Conservation (phyloP, 139 green algal genomes). For the Chlamydomonas eustigma region DNA sequence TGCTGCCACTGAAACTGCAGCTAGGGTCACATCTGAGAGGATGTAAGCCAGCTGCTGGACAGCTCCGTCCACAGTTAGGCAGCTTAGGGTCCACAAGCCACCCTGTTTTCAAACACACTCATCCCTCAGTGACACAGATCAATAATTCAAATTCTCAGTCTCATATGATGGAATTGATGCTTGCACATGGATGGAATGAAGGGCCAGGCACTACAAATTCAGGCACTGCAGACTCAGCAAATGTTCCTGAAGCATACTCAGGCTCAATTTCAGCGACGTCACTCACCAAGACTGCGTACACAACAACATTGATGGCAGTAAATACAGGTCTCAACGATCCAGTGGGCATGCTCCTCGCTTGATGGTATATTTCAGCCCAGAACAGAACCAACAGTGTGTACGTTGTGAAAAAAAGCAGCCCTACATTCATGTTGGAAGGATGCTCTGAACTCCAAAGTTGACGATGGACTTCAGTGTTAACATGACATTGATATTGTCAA, state of each 20-base stretch:
- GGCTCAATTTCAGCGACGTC: too few species aligned
- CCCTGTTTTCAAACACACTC: too few species aligned
- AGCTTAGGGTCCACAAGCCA: background rate
- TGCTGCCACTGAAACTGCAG: slow-evolving; percentile 69
- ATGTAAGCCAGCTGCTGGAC: slow-evolving; percentile 22
- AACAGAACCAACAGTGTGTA: slow-evolving; percentile 98
- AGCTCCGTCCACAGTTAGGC: background rate
- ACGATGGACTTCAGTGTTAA: too few species aligned
- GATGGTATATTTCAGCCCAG: slow-evolving; percentile 99
- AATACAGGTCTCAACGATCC: slow-evolving; percentile 77
- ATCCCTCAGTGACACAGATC: too few species aligned
- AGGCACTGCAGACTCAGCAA: too few species aligned
- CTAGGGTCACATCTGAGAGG: slow-evolving; percentile 65
- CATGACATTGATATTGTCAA: too few species aligned
- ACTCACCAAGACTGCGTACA: slow-evolving; percentile 29
- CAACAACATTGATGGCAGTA: slow-evolving; percentile 74
- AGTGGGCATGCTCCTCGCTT: slow-evolving; percentile 81
- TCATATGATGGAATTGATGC: background rate
- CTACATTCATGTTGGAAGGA: slow-evolving; percentile 30
- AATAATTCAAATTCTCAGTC: too few species aligned
- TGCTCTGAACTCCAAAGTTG: too few species aligned
- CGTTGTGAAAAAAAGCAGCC: slow-evolving; percentile 96
- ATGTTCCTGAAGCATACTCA: too few species aligned
- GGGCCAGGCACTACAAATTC: too few species aligned
- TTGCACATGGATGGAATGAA: too few species aligned